phyloP scores from a whole-genome alignment of 768 basidiomycete species.

The Russula sp. region DNA sequence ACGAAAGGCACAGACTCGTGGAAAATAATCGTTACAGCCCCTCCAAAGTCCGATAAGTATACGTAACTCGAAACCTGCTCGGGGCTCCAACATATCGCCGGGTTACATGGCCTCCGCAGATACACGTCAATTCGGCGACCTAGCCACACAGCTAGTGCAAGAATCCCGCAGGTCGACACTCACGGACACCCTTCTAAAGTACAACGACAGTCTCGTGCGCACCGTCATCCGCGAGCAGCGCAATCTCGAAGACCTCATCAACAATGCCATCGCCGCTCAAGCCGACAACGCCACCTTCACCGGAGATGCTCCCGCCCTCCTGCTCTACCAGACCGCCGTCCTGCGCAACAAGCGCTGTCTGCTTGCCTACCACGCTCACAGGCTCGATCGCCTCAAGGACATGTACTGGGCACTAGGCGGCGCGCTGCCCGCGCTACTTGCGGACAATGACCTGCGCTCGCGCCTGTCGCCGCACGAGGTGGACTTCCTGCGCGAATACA shows the following conservation, averaged over 20 bases:
- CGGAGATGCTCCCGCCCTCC: constrained; percentile 53
- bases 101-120: constrained; percentile 35
- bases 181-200: constrained; percentile 81
- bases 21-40: too few relatives aligned
- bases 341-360: constrained; percentile 94
- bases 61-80: too few relatives aligned
- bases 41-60: too few relatives aligned
- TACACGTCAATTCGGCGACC: constrained; percentile 71
- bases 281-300: constrained; percentile 34
- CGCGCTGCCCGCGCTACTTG: constrained; percentile 77
- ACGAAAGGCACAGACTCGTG: too few relatives aligned
- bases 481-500: constrained; percentile 80
- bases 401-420: constrained; percentile 90
- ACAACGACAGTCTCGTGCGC: constrained; percentile 85
- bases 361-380: constrained; percentile 86
- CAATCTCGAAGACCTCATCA: constrained; percentile 60
- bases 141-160: constrained; percentile 79
- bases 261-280: constrained; percentile 34
- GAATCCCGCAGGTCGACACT: constrained; percentile 83
- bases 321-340: constrained; percentile 86
- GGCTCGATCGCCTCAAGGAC: constrained; percentile 75
- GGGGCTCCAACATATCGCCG: too few relatives aligned
- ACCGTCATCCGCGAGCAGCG: constrained; percentile 87
- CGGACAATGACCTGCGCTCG: constrained; percentile 57
- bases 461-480: constrained; percentile 77